Evolutionary conservation across 2,329 filamentous ascomycete genomes (phyloP).

Genomic region (Verticillium alfalfae): DNA sequence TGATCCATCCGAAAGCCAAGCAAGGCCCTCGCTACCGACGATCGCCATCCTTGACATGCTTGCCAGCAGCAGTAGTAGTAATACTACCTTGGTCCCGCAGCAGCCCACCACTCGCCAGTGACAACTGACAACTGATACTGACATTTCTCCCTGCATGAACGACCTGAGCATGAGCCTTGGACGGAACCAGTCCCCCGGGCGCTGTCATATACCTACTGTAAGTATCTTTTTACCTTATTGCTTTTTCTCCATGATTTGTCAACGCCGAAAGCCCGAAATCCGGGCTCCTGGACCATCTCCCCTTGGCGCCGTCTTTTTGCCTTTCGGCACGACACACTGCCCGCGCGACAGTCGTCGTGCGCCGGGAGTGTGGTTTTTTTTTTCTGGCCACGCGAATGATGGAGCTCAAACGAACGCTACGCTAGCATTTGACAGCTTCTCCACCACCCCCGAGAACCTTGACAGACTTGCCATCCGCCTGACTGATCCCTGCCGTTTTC

Average conservation of each 20-base stretch:
- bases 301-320: background rate
- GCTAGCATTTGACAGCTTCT: background rate
- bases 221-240: too few relatives aligned
- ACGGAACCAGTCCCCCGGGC: background rate
- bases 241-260: background rate
- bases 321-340: background rate
- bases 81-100: background rate
- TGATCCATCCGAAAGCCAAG: background rate
- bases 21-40: background rate
- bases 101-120: background rate
- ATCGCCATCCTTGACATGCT: background rate
- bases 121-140: background rate
- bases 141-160: background rate
- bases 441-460: background rate
- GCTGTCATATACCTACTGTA: background rate
- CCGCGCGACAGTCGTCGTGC: background rate
- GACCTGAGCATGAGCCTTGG: background rate
- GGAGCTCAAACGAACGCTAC: background rate
- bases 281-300: background rate
- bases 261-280: background rate
- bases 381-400: too few relatives aligned
- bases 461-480: background rate
- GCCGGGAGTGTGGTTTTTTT: background rate
- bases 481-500: background rate
- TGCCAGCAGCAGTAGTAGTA: background rate